A percentile compares a stretch with the other conserved stretches of the same genome.
phyloP scores from a whole-genome alignment of 2,329 filamentous ascomycete genomes.

The Xylariaceae sp. region DNA sequence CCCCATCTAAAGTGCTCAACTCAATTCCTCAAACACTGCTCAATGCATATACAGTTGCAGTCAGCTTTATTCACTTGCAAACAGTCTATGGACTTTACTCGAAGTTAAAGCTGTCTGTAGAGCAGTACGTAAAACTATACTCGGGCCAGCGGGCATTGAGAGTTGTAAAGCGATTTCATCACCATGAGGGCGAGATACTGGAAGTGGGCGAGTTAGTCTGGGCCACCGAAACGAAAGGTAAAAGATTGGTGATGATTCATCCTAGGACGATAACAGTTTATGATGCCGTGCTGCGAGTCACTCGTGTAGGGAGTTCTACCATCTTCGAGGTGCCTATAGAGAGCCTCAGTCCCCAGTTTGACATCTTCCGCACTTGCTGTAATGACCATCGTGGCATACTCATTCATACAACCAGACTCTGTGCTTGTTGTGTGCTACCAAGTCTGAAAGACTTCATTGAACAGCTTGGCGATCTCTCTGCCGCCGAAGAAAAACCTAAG shows the following conservation, averaged over 20 bases:
- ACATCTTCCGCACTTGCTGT: neutral
- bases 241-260: neutral
- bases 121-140: neutral
- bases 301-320: neutral
- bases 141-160: neutral
- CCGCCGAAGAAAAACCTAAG: neutral
- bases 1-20: neutral
- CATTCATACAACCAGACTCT: neutral
- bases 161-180: neutral
- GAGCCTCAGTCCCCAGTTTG: neutral
- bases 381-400: neutral
- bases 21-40: neutral
- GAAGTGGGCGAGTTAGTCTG: neutral
- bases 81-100: neutral
- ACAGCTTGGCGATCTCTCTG: neutral
- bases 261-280: neutral
- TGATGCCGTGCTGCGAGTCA: too few species aligned
- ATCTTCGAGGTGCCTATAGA: neutral
- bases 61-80: neutral
- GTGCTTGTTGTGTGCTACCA: neutral
- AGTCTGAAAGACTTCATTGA: neutral
- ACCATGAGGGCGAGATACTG: neutral
- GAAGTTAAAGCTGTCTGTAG: neutral
- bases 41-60: neutral
- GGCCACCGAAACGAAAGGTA: neutral